These are phyloP conservation scores for Entomortierella chlamydospora DNA, from an alignment of 192 early-diverging fungal species.

Conservation along the genomic window DNA sequence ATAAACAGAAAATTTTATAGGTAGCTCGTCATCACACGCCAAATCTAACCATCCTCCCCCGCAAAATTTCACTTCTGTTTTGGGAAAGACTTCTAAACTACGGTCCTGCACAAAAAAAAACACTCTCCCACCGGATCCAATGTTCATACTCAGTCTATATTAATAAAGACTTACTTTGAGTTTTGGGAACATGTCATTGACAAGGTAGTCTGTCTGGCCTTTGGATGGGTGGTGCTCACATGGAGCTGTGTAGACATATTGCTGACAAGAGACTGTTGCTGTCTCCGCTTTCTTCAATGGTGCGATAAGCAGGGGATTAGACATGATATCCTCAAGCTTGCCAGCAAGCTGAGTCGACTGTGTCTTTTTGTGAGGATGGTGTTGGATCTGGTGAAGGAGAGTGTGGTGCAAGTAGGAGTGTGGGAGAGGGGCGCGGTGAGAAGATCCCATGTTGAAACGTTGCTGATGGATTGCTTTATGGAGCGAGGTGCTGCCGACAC, in stretches of 20 bases:
- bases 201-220: conserved; percentile 49
- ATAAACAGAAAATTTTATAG: background rate
- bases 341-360: conserved; percentile 41
- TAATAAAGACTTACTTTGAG: conserved; percentile 44
- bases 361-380: conserved; percentile 40
- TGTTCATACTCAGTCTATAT: too few species aligned
- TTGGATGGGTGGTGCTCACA: conserved; percentile 52
- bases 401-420: conserved; percentile 16
- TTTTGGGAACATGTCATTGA: conserved; percentile 57
- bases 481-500: conserved; percentile 1
- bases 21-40: conserved; percentile 28
- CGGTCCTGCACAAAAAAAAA: background rate
- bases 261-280: background rate
- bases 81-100: background rate
- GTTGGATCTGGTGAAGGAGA: conserved; percentile 32
- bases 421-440: conserved; percentile 5
- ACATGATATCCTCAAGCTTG: conserved; percentile 52
- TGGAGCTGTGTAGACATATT: conserved; percentile 51
- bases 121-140: too few species aligned
- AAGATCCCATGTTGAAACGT: conserved; percentile 29
- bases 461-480: conserved; percentile 27
- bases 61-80: conserved; percentile 11
- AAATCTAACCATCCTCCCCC: conserved; percentile 2
- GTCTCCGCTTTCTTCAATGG: conserved; percentile 20
- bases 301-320: conserved; percentile 39